Evolutionary conservation across 495 filamentous ascomycete species (phyloP).

Genomic region (Letharia columbiana): DNA sequence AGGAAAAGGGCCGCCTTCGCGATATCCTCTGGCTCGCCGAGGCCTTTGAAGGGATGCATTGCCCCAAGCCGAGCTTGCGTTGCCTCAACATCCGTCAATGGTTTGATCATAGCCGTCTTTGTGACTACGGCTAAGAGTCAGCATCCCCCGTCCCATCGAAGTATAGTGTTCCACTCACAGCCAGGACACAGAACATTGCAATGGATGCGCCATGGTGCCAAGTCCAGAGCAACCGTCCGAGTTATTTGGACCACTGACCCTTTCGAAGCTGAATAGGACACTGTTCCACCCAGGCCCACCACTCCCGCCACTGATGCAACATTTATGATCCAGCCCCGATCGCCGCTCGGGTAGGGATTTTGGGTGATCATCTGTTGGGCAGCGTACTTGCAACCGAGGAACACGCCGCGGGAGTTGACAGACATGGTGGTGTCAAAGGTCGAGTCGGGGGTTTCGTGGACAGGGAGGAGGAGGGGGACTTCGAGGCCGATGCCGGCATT

Average conservation of each 20-base stretch:
- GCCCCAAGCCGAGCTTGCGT: conserved; percentile 6
- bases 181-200: conserved; percentile 49
- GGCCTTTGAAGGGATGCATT: conserved; percentile 33
- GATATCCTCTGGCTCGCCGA: conserved; percentile 40
- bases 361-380: conserved; percentile 43
- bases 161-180: conserved; percentile 32
- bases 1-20: conserved; percentile 43
- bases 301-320: conserved; percentile 39
- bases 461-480: background rate
- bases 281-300: conserved; percentile 28
- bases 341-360: conserved; percentile 33
- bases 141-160: background rate
- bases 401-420: conserved; percentile 39
- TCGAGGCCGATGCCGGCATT: conserved; percentile 36
- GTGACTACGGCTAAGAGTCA: conserved; percentile 6
- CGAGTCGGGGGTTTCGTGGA: conserved; percentile 32
- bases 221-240: conserved; percentile 43
- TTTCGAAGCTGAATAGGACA: conserved; percentile 45
- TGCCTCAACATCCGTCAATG: conserved; percentile 11
- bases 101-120: conserved; percentile 20
- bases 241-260: conserved; percentile 44
- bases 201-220: conserved; percentile 43
- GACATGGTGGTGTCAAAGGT: conserved; percentile 37
- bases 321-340: conserved; percentile 50
- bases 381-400: conserved; percentile 42